Evolutionary conservation across 2,329 filamentous ascomycete genomes (phyloP).

Genomic region (Albifimbria verrucaria): DNA sequence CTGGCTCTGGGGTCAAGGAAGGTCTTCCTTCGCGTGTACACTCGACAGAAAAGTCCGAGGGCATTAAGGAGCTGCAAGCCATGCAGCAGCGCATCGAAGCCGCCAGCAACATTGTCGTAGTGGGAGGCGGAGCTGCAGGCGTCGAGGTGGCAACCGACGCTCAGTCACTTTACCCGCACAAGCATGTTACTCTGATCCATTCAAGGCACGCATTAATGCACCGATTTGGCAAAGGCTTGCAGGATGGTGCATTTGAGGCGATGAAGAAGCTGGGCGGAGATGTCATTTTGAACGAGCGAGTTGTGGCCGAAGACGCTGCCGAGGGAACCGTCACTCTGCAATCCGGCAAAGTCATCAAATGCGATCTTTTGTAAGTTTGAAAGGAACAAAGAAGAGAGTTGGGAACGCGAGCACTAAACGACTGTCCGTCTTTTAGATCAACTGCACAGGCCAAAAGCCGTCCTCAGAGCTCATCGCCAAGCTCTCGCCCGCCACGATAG

Average conservation of each 20-base stretch:
- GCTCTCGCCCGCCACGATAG: slow-evolving; percentile 41
- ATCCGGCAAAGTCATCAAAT: slow-evolving; percentile 41
- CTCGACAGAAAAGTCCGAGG: slow-evolving; percentile 37
- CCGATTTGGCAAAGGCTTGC: slow-evolving; percentile 42
- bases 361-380: slow-evolving; percentile 45
- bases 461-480: slow-evolving; percentile 45
- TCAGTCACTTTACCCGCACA: slow-evolving; percentile 52
- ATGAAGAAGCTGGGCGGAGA: slow-evolving; percentile 45
- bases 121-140: slow-evolving; percentile 60
- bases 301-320: slow-evolving; percentile 31
- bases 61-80: slow-evolving; percentile 36
- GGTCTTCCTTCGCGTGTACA: slow-evolving; percentile 47
- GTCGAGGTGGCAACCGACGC: slow-evolving; percentile 60
- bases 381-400: background rate
- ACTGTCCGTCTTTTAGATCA: slow-evolving; percentile 40
- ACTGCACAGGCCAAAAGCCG: slow-evolving; percentile 58
- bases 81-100: slow-evolving; percentile 44
- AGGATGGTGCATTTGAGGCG: slow-evolving; percentile 35
- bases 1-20: slow-evolving; percentile 44
- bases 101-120: slow-evolving; percentile 43
- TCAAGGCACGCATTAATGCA: slow-evolving; percentile 52
- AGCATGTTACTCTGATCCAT: slow-evolving; percentile 55
- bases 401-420: background rate
- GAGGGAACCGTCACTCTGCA: slow-evolving; percentile 38
- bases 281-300: slow-evolving; percentile 49